phyloP scores from a whole-genome alignment of 208 protist genomes.

The Trichomonas vaginalis region DNA sequence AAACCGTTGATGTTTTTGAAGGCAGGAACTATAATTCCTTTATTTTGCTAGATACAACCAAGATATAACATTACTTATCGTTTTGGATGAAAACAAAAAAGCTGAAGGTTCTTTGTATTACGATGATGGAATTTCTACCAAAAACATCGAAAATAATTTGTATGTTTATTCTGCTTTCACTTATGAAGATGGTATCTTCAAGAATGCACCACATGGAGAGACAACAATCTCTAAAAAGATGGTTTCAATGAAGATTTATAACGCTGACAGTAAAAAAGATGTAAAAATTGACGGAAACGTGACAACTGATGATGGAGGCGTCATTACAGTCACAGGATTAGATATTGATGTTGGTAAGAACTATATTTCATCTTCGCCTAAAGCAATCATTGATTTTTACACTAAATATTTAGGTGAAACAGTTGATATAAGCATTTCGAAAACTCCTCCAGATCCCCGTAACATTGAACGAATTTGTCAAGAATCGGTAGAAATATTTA shows the following conservation, averaged over 20 bases:
- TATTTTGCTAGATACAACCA: slow-evolving; percentile 57
- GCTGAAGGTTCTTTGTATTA: slow-evolving; percentile 26
- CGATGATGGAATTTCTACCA: slow-evolving; percentile 26
- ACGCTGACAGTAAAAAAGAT: neutral
- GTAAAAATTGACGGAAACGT: neutral
- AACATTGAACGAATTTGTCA: neutral
- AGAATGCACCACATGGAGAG: neutral
- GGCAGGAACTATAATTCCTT: slow-evolving; percentile 68
- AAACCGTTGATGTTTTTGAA: slow-evolving; percentile 59
- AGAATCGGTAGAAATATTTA: neutral
- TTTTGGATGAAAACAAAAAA: slow-evolving; percentile 16
- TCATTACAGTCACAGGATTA: neutral
- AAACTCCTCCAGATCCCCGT: neutral
- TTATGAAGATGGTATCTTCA: neutral
- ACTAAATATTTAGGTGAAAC: neutral
- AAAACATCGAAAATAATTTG: neutral
- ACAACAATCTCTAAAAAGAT: neutral
- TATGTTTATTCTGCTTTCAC: neutral
- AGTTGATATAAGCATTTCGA: neutral
- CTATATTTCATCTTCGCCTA: neutral
- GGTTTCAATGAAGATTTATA: neutral
- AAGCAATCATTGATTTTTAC: neutral
- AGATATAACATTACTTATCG: slow-evolving; percentile 42
- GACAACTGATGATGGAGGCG: neutral
- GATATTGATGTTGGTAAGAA: neutral